These are phyloP conservation scores for Cucumis hystrix DNA, from an alignment of 306 rosid genomes.

Conservation along the genomic window DNA sequence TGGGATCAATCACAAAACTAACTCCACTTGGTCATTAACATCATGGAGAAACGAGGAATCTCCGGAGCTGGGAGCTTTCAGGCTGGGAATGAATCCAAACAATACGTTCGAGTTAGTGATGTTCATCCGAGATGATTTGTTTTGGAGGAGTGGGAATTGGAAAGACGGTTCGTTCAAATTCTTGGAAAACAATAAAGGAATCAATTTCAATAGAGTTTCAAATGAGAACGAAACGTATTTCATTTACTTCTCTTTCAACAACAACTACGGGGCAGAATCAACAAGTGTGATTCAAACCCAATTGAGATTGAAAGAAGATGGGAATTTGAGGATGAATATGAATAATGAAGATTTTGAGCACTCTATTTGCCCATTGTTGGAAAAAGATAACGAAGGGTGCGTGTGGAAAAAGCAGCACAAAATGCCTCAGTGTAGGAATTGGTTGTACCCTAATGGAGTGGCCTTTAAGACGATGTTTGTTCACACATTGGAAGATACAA, in stretches of 20 bases:
- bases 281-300: neutral
- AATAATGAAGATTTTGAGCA: too few relatives aligned
- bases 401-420: neutral
- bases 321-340: neutral
- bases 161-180: neutral
- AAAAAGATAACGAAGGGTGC: neutral
- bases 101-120: neutral
- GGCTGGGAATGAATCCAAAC: neutral
- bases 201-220: constrained; percentile 2
- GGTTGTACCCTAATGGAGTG: neutral
- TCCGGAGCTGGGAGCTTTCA: neutral
- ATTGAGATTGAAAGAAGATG: neutral
- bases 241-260: neutral
- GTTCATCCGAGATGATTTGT: neutral
- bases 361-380: neutral
- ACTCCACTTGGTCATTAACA: constrained; percentile 9
- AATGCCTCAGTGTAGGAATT: neutral
- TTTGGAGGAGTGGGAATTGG: constrained; percentile 18
- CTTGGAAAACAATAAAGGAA: neutral
- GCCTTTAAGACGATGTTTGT: neutral
- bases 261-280: too few relatives aligned
- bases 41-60: constrained; percentile 21
- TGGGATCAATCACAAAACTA: constrained; percentile 8
- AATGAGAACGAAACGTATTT: constrained; percentile 15
- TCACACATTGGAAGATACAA: neutral